These are phyloP conservation scores for Saturnispora silvae DNA, from an alignment of 805 yeast genomes.

Conservation along the genomic window DNA sequence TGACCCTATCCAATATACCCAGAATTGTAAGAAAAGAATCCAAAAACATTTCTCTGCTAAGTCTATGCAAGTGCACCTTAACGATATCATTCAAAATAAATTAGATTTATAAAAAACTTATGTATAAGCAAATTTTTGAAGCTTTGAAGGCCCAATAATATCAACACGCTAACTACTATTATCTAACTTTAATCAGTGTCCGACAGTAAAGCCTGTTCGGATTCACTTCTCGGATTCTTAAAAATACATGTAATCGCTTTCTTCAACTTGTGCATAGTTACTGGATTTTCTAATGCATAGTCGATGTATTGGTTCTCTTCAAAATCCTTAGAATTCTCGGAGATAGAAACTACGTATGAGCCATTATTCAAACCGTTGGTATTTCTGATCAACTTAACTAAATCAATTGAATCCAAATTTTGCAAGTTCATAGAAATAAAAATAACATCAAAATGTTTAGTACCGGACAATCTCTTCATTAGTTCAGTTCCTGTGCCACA, in stretches of 20 bases:
- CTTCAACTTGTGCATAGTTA: conserved; percentile 26
- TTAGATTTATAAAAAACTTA: neutral
- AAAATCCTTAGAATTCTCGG: conserved; percentile 66
- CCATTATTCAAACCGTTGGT: conserved; percentile 69
- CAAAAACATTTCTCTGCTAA: conserved; percentile 32
- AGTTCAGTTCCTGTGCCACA: conserved; percentile 76
- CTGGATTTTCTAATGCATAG: conserved; percentile 68
- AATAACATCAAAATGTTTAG: conserved; percentile 74
- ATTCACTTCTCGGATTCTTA: conserved; percentile 9
- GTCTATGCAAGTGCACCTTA: conserved; percentile 29
- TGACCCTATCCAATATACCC: conserved; percentile 8
- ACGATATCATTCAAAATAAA: conserved; percentile 11
- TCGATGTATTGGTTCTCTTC: conserved; percentile 43
- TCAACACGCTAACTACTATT: no score
- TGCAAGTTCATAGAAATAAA: conserved; percentile 64
- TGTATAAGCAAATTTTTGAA: neutral
- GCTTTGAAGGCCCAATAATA: no score
- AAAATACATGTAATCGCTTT: conserved; percentile 21
- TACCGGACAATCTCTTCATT: conserved; percentile 70
- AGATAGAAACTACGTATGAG: conserved; percentile 69
- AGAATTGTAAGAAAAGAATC: conserved; percentile 28
- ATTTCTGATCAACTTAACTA: conserved; percentile 61
- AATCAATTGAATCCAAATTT: conserved; percentile 61
- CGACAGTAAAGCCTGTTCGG: conserved; percentile 26
- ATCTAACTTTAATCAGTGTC: conserved; percentile 22